Evolutionary conservation across 495 filamentous ascomycete genomes (phyloP).

Genomic region (Tetracladium setigerum): DNA sequence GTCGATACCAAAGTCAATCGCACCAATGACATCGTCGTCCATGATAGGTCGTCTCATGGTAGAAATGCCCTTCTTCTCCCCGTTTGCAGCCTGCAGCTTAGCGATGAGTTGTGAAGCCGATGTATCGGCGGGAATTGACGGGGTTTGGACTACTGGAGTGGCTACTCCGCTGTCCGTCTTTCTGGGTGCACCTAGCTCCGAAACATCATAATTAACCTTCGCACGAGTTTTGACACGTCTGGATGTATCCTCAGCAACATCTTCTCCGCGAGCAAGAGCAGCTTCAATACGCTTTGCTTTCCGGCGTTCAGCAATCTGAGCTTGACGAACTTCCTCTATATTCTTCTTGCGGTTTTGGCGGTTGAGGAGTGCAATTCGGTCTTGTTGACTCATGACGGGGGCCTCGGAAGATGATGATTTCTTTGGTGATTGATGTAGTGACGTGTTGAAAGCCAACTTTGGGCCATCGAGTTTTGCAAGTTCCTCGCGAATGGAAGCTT

Average conservation of each 20-base stretch:
- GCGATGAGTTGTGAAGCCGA: constrained; percentile 28
- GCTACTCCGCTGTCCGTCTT: constrained; percentile 30
- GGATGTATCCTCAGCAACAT: constrained; percentile 43
- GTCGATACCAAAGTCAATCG: constrained; percentile 75
- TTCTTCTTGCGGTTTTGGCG: constrained; percentile 71
- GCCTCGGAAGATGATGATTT: constrained; percentile 30
- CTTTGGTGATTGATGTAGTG: constrained; percentile 34
- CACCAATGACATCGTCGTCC: constrained; percentile 79
- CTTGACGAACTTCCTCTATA: constrained; percentile 72
- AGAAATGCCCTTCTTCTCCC: constrained; percentile 50
- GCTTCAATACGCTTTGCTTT: constrained; percentile 47
- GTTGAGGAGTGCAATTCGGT: constrained; percentile 71
- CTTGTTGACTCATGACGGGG: constrained; percentile 45
- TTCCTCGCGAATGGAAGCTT: constrained; percentile 54
- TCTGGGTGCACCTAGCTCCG: constrained; percentile 24
- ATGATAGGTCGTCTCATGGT: constrained; percentile 64
- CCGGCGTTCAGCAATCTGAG: constrained; percentile 70
- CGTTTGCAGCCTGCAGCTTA: constrained; percentile 44
- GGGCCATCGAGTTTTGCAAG: constrained; percentile 60
- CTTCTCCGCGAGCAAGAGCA: constrained; percentile 46
- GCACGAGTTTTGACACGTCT: constrained; percentile 54
- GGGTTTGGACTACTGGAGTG: constrained; percentile 25
- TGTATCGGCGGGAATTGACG: constrained; percentile 19
- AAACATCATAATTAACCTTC: constrained; percentile 53
- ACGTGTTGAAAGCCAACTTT: constrained; percentile 61